Evolutionary conservation across 768 basidiomycete species (phyloP), one percentile per base, ranked within the genome.

Genomic region (Fomitopsis serialis): DNA sequence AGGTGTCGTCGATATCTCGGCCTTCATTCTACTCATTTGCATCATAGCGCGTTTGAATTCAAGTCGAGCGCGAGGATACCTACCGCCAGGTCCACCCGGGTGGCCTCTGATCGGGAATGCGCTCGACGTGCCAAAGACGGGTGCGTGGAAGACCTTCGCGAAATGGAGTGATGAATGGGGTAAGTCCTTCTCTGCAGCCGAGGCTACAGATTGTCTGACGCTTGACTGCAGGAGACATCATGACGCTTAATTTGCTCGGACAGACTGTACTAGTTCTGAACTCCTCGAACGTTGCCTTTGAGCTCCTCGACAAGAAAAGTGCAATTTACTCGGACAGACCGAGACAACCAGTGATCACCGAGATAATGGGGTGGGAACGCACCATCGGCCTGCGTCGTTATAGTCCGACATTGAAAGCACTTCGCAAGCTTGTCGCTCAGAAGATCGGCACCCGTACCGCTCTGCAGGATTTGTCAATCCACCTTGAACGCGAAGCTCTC

Each of bases 401-500:
- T 58, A 72, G 71, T 37, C 68, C 75, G 35, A 68, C 60, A 22
- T 70, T 76, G 56, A 68, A 73, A 7, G 69, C 68, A 53, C 73
- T 74, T 61, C 73, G 78, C 50, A 69, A 70, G 52, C 63, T 73
- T 15, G 59, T 77, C 54, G 70, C 72, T 7, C 66, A 68, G 1
- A 6, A 5, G 6, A 70, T 80, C 36, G 79, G 76, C 0, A 72
- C 70, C 24, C 69, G 70, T 1, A 65, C 67, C 2, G 59, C 69
- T 15, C 65, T 77, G 52, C 63, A 63, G 8, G 55, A 59, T 15
- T 76, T 69, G 58, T 64, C 69, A 24, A 46, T 58, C 2, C 57
- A 71, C 29, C 68, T 78, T 51, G 72, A 78, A 54, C 40, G 62
- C 1, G 77, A 79, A 50, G 73, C 77, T 1, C 70, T 63, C 5